phyloP scores from a whole-genome alignment of 352 stramenopile species.

The Pythium sukuiense region DNA sequence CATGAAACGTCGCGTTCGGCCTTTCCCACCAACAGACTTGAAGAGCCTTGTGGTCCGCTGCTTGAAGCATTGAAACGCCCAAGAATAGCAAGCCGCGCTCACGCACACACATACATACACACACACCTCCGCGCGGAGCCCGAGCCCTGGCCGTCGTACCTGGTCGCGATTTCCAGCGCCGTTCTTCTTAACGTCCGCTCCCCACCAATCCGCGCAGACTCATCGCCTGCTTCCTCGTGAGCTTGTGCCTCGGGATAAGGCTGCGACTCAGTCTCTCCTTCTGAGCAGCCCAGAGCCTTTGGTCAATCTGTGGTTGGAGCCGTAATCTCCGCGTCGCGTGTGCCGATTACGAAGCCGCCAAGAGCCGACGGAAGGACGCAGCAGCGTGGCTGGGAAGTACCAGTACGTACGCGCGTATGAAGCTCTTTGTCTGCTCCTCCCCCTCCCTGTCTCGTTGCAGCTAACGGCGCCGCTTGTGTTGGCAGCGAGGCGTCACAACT shows the following conservation, averaged over 20 bases:
- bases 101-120: neutral
- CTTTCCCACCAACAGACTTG: constrained; percentile 1
- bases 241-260: neutral
- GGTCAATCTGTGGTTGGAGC: neutral
- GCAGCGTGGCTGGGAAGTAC: neutral
- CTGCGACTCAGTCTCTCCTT: constrained; percentile 4
- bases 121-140: neutral
- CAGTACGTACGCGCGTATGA: constrained; percentile 1
- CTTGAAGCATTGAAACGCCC: neutral
- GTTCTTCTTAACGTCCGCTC: constrained; percentile 17
- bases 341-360: constrained; percentile 14
- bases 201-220: neutral
- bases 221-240: neutral
- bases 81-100: constrained; percentile 13
- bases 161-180: constrained; percentile 18
- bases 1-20: constrained; percentile 16
- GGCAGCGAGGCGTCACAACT: neutral
- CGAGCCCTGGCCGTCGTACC: neutral
- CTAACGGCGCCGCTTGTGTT: neutral
- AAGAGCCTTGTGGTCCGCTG: neutral
- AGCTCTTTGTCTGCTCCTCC: neutral
- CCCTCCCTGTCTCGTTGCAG: neutral
- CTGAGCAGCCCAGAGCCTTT: constrained; percentile 17
- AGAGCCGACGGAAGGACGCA: neutral
- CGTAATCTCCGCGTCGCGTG: constrained; percentile 9